Percentiles rank a stretch among this genome's conserved stretches.
Evolutionary conservation across 2,329 filamentous ascomycete species (phyloP).

Genomic region (Leptosphaerulina australis): DNA sequence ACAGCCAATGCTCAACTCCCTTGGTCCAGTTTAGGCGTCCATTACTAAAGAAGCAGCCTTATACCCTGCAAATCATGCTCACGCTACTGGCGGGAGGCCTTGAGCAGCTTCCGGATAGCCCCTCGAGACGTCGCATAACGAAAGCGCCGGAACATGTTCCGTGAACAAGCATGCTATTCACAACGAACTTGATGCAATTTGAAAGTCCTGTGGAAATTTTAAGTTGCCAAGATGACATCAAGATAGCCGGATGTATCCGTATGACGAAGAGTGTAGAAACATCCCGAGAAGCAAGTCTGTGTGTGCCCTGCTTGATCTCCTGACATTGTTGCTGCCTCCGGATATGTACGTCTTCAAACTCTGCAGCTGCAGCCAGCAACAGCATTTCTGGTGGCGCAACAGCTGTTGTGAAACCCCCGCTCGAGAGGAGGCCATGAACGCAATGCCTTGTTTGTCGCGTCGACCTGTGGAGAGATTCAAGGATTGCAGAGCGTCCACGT

Average conservation of each 20-base stretch:
- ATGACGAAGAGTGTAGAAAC: background rate
- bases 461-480: too few species aligned
- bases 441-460: too few species aligned
- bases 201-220: background rate
- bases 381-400: background rate
- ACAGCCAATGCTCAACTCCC: constrained; percentile 2
- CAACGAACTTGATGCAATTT: too few species aligned
- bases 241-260: background rate
- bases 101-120: background rate
- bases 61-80: constrained; percentile 8
- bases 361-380: background rate
- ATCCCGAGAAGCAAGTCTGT: background rate
- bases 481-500: background rate
- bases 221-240: background rate
- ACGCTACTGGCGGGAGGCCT: background rate
- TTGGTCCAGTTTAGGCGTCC: background rate
- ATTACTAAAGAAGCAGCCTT: background rate
- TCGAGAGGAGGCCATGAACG: background rate
- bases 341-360: background rate
- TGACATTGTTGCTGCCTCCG: background rate
- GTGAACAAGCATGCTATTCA: background rate
- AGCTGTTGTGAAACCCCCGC: background rate
- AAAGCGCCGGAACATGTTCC: background rate
- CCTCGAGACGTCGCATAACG: background rate
- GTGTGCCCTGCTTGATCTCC: background rate